These are phyloP conservation scores for Leccinum uliginosum DNA, from an alignment of 768 basidiomycete species.

Conservation along the genomic window DNA sequence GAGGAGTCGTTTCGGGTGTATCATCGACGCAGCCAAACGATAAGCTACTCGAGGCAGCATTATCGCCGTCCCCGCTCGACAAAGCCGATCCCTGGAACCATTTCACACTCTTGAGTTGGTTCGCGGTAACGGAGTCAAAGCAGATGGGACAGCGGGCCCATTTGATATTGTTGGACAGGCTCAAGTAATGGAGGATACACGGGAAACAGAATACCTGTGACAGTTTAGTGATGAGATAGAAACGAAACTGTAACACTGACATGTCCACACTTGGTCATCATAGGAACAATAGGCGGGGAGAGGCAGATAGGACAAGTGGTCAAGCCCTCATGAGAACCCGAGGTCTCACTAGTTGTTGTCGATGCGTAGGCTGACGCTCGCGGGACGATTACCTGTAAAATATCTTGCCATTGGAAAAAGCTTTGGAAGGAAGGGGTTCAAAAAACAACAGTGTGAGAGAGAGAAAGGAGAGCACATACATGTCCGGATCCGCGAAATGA, in stretches of 20 bases:
- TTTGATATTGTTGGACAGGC: constrained; percentile 73
- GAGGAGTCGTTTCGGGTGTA: constrained; percentile 38
- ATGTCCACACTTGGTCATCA: constrained; percentile 98
- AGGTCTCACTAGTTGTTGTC: constrained; percentile 46
- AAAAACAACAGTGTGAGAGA: background rate
- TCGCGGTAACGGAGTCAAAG: constrained; percentile 86
- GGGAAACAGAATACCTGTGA: constrained; percentile 88
- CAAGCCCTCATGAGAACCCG: constrained; percentile 51
- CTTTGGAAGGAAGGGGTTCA: constrained; percentile 36
- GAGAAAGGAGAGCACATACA: constrained; percentile 49
- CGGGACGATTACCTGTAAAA: constrained; percentile 91
- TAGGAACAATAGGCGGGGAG: constrained; percentile 80
- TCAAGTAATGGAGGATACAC: constrained; percentile 89
- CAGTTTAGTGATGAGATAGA: constrained; percentile 12
- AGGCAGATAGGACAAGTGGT: constrained; percentile 93
- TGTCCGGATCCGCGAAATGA: constrained; percentile 96
- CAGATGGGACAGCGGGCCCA: constrained; percentile 96
- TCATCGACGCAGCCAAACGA: constrained; percentile 41
- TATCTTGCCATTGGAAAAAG: constrained; percentile 94
- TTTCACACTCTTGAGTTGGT: constrained; percentile 88
- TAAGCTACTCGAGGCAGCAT: constrained; percentile 31
- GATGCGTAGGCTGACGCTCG: constrained; percentile 72
- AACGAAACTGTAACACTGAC: constrained; percentile 43
- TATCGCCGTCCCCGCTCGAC: constrained; percentile 28
- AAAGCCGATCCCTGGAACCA: constrained; percentile 65